Conservation (phyloP, 768 basidiomycete species). For the Lactarius sp. region DNA sequence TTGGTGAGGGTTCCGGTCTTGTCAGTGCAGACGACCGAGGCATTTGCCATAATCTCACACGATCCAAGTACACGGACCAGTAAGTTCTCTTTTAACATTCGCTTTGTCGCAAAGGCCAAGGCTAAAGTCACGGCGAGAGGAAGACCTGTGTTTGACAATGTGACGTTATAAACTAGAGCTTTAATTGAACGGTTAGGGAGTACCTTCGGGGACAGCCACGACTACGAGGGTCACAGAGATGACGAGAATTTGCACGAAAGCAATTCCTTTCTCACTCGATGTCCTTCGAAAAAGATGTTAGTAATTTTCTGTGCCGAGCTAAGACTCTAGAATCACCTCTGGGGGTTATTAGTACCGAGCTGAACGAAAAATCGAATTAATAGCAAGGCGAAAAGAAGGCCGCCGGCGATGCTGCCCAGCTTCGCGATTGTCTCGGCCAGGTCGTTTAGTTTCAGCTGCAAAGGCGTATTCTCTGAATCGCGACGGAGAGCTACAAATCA, state of each 20-base stretch:
- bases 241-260: slow-evolving; percentile 89
- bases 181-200: slow-evolving; percentile 9
- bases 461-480: slow-evolving; percentile 84
- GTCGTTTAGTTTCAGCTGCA: slow-evolving; percentile 88
- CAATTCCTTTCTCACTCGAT: slow-evolving; percentile 77
- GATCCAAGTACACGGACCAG: slow-evolving; percentile 94
- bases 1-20: slow-evolving; percentile 96
- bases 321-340: slow-evolving; percentile 38
- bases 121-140: slow-evolving; percentile 96
- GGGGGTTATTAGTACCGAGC: slow-evolving; percentile 56
- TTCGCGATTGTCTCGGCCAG: slow-evolving; percentile 97
- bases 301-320: background rate
- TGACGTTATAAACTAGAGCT: slow-evolving; percentile 8
- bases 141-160: slow-evolving; percentile 48
- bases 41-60: slow-evolving; percentile 99
- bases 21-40: slow-evolving; percentile 92
- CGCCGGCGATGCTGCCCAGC: slow-evolving; percentile 76
- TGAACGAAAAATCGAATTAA: slow-evolving; percentile 96
- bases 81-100: slow-evolving; percentile 95
- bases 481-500: slow-evolving; percentile 65
- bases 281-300: slow-evolving; percentile 40
- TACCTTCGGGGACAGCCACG: slow-evolving; percentile 82
- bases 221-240: slow-evolving; percentile 91
- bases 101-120: slow-evolving; percentile 92
- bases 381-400: slow-evolving; percentile 72